Base-by-base conservation (phyloP, 441 rosid genomes). In the Manihot esculenta region DNA sequence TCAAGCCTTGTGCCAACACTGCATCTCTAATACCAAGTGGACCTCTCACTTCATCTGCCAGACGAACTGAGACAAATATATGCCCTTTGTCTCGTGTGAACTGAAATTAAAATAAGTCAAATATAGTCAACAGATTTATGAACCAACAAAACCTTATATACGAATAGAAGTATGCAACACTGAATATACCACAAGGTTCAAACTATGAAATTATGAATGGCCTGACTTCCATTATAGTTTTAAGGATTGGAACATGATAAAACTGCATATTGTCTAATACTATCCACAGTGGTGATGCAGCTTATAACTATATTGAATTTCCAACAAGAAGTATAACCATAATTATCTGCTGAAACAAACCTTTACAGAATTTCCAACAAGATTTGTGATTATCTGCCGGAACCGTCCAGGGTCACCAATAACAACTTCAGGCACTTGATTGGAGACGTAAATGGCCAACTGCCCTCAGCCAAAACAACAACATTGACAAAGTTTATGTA, bases 291-390 rank as follows among this genome's bases (percentile, higher is more conserved):
- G n/a, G 57, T 38, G 54, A 67, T 44, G 47, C 27, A 64, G 18
- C 48, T 56, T 74, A 21, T 35, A 26, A n/a, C 33, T 41, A 68
- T 45, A 27, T 42, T n/a, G 15, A 6, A 26, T 49, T 62, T 33
- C 35, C 48, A 18, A 55, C 10, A 35, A 44, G 20, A 62, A 56
- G 55, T 62, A 68, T 35, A 20, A 27, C 42, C n/a, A 30, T 49
- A 42, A 18, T 56, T 59, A 59, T 20, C 18, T 30, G 23, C 64
- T 54, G 41, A 72, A n/a, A 76, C 85, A 48, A 69, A 91, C 99
- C 94, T 95, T 95, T 58, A 91, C 84, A 48, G 97, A 93, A 83
- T 95, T 95, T 71, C 99, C 97, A 54, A 95, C 97, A 33, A 95
- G 95, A 80, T 95, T 93, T 27, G 94, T 87, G 59, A 95, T 86